Conservation (phyloP, 495 filamentous ascomycete genomes). For the Extremus antarcticus region DNA sequence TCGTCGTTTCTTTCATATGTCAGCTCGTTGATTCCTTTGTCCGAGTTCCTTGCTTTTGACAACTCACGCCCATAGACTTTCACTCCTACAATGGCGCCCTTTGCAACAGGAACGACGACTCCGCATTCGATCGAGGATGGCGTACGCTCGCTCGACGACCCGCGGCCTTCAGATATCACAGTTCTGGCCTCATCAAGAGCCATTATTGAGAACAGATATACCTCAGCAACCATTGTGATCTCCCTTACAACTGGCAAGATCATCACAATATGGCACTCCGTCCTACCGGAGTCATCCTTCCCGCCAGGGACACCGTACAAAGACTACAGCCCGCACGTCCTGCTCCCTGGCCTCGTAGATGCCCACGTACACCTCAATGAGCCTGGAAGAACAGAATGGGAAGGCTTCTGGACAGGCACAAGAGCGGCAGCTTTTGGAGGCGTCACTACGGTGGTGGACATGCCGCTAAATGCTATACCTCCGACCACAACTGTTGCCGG, state of each 20-base stretch:
- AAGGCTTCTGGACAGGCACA: conserved; percentile 91
- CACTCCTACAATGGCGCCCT: conserved; percentile 13
- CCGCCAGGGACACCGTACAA: conserved; percentile 59
- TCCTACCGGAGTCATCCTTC: conserved; percentile 64
- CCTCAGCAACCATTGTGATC: conserved; percentile 66
- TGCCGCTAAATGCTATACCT: conserved; percentile 95
- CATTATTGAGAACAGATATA: conserved; percentile 57
- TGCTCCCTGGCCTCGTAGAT: conserved; percentile 89
- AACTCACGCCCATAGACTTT: not conserved
- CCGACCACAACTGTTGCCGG: conserved; percentile 83
- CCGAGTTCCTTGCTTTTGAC: not conserved
- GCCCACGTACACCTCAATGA: conserved; percentile 98
- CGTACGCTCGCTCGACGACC: not conserved
- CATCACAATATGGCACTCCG: conserved; percentile 57
- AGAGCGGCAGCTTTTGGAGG: conserved; percentile 89
- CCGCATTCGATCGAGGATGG: conserved; percentile 5
- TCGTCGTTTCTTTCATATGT: not conserved
- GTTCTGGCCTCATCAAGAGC: conserved; percentile 78
- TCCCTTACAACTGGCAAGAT: conserved; percentile 77
- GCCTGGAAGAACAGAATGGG: conserved; percentile 96
- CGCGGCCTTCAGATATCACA: conserved; percentile 32
- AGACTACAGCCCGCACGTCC: conserved; percentile 75
- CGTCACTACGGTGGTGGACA: conserved; percentile 96
- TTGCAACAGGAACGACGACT: conserved; percentile 6
- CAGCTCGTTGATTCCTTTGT: not conserved